A percentile compares a stretch with the other conserved stretches of the same genome.
Evolutionary conservation across 108 stramenopile genomes (phyloP).

Genomic region (Schizochytrium sp.): DNA sequence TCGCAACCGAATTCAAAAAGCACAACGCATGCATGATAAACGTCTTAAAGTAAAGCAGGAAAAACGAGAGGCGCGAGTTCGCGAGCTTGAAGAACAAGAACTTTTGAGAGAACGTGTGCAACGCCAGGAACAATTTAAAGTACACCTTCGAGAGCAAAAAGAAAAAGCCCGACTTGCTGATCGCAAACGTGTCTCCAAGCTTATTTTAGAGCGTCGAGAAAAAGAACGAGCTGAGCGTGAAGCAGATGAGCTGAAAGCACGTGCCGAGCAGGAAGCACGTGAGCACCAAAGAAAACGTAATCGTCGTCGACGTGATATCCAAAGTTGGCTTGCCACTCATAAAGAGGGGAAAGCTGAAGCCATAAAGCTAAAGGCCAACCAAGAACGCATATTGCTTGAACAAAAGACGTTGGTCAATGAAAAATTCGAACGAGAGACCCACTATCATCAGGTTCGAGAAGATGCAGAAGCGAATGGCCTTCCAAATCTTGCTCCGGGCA

Average conservation of each 20-base stretch:
- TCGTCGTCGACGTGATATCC: slow-evolving; percentile 1
- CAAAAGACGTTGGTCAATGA: not conserved
- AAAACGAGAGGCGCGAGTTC: not conserved
- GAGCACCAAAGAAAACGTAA: not conserved
- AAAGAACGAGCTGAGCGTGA: not conserved
- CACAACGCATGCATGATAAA: not conserved
- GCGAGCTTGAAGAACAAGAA: slow-evolving; percentile 5
- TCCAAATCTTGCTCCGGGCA: not conserved
- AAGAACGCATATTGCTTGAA: not conserved
- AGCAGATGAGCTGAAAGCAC: not conserved
- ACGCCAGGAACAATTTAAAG: slow-evolving; percentile 55
- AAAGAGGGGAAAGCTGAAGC: not conserved
- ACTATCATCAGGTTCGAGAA: not conserved
- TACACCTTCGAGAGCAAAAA: slow-evolving; percentile 22
- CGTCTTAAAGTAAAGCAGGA: not conserved
- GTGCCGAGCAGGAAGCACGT: not conserved
- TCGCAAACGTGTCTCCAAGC: not conserved
- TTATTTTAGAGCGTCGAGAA: not conserved
- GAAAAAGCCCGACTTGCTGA: not conserved
- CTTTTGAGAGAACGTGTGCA: not conserved
- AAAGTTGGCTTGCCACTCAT: not conserved
- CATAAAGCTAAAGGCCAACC: not conserved
- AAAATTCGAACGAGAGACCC: not conserved
- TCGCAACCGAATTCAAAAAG: not conserved
- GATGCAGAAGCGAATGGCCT: not conserved